phyloP scores from a whole-genome alignment of 176 grass and related monocot genomes.

The Carex myosuroides region DNA sequence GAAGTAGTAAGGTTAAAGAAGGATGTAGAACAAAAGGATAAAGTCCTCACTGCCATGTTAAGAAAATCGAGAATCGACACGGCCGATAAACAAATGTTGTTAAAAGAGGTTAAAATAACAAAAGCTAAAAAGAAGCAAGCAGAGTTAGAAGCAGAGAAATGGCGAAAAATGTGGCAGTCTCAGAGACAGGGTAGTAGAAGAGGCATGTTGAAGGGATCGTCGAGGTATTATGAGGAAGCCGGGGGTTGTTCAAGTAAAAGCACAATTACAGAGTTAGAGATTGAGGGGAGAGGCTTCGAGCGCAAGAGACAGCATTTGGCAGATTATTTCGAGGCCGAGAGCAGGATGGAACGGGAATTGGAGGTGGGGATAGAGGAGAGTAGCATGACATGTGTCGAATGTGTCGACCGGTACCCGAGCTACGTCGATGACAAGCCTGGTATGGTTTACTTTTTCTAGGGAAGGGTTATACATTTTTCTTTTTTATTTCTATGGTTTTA shows the following conservation, averaged over 20 bases:
- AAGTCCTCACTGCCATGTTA: constrained; percentile 75
- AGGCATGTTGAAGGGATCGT: constrained; percentile 32
- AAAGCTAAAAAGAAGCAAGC: constrained; percentile 74
- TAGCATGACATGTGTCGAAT: constrained; percentile 27
- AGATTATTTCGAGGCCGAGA: constrained; percentile 46
- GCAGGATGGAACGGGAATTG: constrained; percentile 18
- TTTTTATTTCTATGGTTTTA: neutral
- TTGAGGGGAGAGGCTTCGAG: constrained; percentile 6
- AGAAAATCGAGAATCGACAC: constrained; percentile 77
- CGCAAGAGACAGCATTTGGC: constrained; percentile 44
- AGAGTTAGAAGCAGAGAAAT: constrained; percentile 60
- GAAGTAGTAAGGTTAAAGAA: constrained; percentile 40
- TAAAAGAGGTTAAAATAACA: constrained; percentile 61
- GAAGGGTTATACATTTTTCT: neutral
- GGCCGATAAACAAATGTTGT: constrained; percentile 54
- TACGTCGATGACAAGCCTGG: constrained; percentile 52
- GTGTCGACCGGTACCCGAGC: constrained; percentile 30
- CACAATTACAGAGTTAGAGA: constrained; percentile 14
- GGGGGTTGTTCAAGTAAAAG: constrained; percentile 36
- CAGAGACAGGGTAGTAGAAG: constrained; percentile 30
- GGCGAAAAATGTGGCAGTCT: constrained; percentile 63
- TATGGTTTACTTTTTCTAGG: constrained; percentile 10
- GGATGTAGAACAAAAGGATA: constrained; percentile 80
- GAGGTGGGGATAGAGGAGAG: constrained; percentile 24
- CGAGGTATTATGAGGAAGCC: constrained; percentile 12